A percentile compares a stretch with the other conserved stretches of the same genome.
phyloP scores from a whole-genome alignment of 2,329 filamentous ascomycete species.

The Beauveria brongniartii region DNA sequence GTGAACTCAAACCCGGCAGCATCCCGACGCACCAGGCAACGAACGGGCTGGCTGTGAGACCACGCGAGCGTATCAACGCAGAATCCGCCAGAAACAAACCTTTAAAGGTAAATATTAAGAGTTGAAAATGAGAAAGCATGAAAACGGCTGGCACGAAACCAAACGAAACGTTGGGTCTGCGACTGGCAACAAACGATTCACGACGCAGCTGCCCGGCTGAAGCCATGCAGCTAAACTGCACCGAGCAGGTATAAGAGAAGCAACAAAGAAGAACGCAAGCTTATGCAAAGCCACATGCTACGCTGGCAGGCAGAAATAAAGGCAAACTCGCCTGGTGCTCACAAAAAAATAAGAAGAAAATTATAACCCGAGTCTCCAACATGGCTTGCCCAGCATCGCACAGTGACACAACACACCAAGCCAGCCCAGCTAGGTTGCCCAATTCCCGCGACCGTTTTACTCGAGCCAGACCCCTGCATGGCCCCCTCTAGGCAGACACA shows the following conservation, averaged over 20 bases:
- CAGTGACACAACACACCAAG: background rate
- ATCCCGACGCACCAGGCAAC: conserved; percentile 19
- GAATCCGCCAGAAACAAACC: background rate
- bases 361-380: background rate
- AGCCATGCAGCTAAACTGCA: background rate
- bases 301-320: background rate
- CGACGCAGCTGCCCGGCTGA: background rate
- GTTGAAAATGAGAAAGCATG: background rate
- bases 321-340: background rate
- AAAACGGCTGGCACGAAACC: background rate
- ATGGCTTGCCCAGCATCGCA: background rate
- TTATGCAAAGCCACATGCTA: background rate
- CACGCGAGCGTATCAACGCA: background rate
- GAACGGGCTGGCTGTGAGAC: conserved; percentile 4
- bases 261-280: background rate
- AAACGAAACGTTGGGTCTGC: background rate
- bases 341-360: background rate
- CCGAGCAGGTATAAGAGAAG: background rate
- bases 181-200: background rate
- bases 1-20: conserved; percentile 37
- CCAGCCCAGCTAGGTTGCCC: background rate
- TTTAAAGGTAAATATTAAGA: background rate
- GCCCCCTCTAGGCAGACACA: background rate
- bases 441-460: background rate
- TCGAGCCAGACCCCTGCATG: background rate